A percentile compares a stretch with the other conserved stretches of the same genome.
Conservation (phyloP, 1,284 basidiomycete species). For the Cystobasidiaceae sp. region DNA sequence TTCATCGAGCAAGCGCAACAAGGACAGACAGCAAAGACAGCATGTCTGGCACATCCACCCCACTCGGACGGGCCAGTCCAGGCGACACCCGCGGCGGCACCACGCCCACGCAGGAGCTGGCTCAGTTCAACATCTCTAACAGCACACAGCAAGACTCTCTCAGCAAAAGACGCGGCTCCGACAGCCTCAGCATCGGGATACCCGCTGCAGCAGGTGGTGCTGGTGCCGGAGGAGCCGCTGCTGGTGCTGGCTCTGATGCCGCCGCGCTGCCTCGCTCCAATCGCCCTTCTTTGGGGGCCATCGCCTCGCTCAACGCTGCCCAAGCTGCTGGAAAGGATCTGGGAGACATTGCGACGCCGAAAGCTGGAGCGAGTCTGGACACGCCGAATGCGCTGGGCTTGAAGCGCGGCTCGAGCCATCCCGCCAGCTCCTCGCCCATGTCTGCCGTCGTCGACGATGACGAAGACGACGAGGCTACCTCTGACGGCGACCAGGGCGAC, state of each 20-base stretch:
- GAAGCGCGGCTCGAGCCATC: neutral
- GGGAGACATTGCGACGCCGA: neutral
- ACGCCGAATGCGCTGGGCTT: neutral
- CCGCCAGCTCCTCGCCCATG: neutral
- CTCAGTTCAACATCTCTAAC: neutral
- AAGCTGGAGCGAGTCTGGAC: neutral
- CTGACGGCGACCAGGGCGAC: slow-evolving; percentile 11
- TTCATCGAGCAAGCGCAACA: too few relatives aligned
- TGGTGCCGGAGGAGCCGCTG: neutral
- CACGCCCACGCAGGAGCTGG: slow-evolving; percentile 6
- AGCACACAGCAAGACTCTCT: neutral
- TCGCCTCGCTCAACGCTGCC: slow-evolving; percentile 8
- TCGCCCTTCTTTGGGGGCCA: neutral
- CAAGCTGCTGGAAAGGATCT: slow-evolving; percentile 10
- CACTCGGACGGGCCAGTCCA: neutral
- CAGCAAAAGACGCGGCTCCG: slow-evolving; percentile 22
- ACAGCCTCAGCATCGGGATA: slow-evolving; percentile 24
- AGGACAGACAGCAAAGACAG: too few relatives aligned
- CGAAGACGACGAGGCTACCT: slow-evolving; percentile 11
- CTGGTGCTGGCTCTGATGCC: neutral
- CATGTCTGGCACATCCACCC: neutral
- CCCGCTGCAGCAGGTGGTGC: neutral
- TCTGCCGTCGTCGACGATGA: neutral
- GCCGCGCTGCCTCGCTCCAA: neutral
- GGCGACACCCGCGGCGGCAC: neutral